Evolutionary conservation across 2,329 filamentous ascomycete species (phyloP).

Genomic region (Pseudocercospora crystallina): DNA sequence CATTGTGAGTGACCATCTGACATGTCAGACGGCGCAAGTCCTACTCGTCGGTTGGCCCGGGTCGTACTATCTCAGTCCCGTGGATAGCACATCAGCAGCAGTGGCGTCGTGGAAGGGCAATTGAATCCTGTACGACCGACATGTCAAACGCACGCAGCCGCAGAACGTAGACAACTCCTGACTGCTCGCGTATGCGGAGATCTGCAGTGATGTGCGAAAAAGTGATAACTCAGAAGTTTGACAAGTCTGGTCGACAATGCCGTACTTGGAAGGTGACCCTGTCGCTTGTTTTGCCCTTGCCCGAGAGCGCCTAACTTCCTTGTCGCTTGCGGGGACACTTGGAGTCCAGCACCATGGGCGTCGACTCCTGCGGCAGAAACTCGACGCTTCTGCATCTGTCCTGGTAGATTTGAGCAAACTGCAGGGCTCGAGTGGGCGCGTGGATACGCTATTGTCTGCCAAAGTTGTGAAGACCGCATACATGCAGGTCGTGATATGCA

Average conservation of each 20-base stretch:
- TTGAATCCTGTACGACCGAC: conserved; percentile 3
- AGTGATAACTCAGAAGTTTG: background rate
- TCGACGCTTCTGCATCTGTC: conserved; percentile 2
- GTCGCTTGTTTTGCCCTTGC: background rate
- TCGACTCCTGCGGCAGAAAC: background rate
- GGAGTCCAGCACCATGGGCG: conserved; percentile 3
- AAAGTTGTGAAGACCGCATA: too few species aligned
- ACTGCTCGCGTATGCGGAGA: background rate
- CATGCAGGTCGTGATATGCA: too few species aligned
- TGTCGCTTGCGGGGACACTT: background rate
- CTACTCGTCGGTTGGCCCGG: background rate
- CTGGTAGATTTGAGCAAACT: background rate
- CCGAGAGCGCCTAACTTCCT: background rate
- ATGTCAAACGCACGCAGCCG: conserved; percentile 4
- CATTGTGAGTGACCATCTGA: too few species aligned
- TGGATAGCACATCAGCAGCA: background rate
- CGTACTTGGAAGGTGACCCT: background rate
- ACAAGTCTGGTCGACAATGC: background rate
- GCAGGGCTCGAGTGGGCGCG: conserved; percentile 1
- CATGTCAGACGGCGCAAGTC: too few species aligned
- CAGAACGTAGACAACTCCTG: too few species aligned
- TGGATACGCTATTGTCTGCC: background rate
- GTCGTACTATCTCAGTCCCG: background rate
- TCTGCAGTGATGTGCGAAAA: conserved; percentile 1
- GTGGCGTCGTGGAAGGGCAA: background rate